These are phyloP conservation scores for Rhytidhysteron rufulum DNA, from an alignment of 2,329 filamentous ascomycete genomes.

Conservation along the genomic window DNA sequence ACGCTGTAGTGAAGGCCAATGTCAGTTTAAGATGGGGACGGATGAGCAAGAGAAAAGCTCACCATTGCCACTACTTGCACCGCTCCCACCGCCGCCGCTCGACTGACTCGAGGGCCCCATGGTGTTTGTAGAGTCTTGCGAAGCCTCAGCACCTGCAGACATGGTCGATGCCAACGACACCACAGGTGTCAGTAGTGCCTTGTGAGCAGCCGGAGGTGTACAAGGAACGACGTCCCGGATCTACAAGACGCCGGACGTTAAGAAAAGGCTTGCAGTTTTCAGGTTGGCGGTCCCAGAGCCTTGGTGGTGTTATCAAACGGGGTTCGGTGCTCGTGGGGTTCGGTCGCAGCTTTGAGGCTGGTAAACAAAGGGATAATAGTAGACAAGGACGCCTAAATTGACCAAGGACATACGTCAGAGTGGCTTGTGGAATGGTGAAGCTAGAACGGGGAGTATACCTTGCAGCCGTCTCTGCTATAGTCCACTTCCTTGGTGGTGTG, in stretches of 20 bases:
- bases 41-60: slow-evolving; percentile 9
- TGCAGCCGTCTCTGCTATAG: slow-evolving; percentile 4
- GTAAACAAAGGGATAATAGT: slow-evolving; percentile 20
- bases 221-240: too few relatives aligned
- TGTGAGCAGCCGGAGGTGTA: too few relatives aligned
- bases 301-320: too few relatives aligned
- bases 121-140: slow-evolving; percentile 13
- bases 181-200: not conserved
- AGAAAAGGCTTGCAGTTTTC: too few relatives aligned
- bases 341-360: not conserved
- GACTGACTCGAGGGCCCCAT: slow-evolving; percentile 23
- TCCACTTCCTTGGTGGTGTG: slow-evolving; percentile 7
- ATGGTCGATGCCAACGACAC: slow-evolving; percentile 13
- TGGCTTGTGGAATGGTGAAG: slow-evolving; percentile 4
- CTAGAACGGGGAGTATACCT: slow-evolving; percentile 15
- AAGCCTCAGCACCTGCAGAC: slow-evolving; percentile 18
- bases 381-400: slow-evolving; percentile 15
- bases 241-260: too few relatives aligned
- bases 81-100: slow-evolving; percentile 23
- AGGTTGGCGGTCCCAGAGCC: too few relatives aligned
- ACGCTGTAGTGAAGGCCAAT: slow-evolving; percentile 15
- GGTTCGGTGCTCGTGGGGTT: too few relatives aligned
- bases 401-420: slow-evolving; percentile 19
- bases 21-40: slow-evolving; percentile 14
- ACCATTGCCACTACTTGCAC: slow-evolving; percentile 30